These are phyloP conservation scores for Phascolomyces articulosus DNA, from an alignment of 371 early-diverging fungal species.

Conservation along the genomic window DNA sequence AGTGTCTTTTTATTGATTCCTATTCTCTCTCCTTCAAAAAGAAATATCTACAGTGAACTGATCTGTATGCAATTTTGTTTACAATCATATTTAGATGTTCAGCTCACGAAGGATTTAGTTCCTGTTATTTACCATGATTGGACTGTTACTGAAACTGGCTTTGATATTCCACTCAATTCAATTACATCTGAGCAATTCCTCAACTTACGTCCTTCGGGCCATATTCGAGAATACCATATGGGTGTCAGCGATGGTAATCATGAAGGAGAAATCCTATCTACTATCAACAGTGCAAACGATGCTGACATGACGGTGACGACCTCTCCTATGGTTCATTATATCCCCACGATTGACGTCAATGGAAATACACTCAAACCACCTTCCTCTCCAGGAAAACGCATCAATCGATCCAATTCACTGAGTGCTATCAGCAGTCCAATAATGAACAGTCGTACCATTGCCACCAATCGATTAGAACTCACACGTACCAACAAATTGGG, in stretches of 20 bases:
- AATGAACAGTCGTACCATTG: conserved; percentile 23
- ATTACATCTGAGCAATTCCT: conserved; percentile 80
- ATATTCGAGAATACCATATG: conserved; percentile 53
- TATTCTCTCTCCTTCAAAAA: too few relatives aligned
- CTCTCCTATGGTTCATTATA: too few relatives aligned
- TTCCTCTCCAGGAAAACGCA: conserved; percentile 23
- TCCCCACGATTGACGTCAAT: not conserved
- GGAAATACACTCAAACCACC: conserved; percentile 1
- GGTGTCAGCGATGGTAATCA: conserved; percentile 39
- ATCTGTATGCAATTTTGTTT: too few relatives aligned
- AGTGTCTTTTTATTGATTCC: not conserved
- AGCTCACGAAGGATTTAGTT: conserved; percentile 89
- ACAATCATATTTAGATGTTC: conserved; percentile 72
- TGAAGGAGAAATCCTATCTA: conserved; percentile 1
- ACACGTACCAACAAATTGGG: conserved; percentile 41
- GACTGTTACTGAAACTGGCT: conserved; percentile 86
- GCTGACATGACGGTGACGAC: too few relatives aligned
- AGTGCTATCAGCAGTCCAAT: conserved; percentile 34
- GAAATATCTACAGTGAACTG: too few relatives aligned
- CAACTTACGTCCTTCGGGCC: conserved; percentile 52
- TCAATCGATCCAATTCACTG: conserved; percentile 56
- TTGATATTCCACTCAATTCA: conserved; percentile 76
- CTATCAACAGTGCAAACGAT: not conserved
- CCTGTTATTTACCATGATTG: conserved; percentile 98
- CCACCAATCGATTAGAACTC: conserved; percentile 28